phyloP scores from a whole-genome alignment of 1,284 basidiomycete species.

The Melampsora larici-populina region DNA sequence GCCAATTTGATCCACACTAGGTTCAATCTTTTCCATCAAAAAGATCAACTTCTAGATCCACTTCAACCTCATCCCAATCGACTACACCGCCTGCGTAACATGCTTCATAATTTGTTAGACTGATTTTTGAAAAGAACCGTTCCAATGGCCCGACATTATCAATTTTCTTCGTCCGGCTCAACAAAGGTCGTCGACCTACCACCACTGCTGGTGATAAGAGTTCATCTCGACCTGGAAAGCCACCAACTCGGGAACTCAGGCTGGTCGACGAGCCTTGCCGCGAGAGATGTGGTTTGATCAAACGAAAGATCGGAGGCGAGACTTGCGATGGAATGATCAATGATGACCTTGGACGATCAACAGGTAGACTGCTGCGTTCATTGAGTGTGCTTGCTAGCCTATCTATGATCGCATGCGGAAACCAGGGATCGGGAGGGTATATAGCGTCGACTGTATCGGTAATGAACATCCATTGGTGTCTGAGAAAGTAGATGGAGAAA shows the following conservation, averaged over 20 bases:
- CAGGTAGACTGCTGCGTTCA: slow-evolving; percentile 49
- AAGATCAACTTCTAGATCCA: slow-evolving; percentile 73
- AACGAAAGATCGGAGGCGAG: slow-evolving; percentile 22
- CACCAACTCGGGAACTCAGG: slow-evolving; percentile 16
- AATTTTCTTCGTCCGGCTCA: slow-evolving; percentile 67
- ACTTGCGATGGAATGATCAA: slow-evolving; percentile 1
- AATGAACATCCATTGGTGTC: slow-evolving; percentile 98
- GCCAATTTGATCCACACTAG: no score
- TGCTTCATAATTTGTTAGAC: slow-evolving; percentile 81
- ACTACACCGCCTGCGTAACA: slow-evolving; percentile 69
- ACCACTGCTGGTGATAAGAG: slow-evolving; percentile 11
- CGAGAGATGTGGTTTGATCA: slow-evolving; percentile 26
- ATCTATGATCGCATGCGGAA: slow-evolving; percentile 83
- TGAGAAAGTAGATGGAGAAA: slow-evolving; percentile 52
- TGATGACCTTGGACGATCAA: slow-evolving; percentile 45
- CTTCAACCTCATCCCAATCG: slow-evolving; percentile 83
- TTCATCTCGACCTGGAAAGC: background rate
- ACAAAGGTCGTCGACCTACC: slow-evolving; percentile 67
- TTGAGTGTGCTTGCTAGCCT: slow-evolving; percentile 61
- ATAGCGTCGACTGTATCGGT: slow-evolving; percentile 95
- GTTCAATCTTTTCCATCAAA: slow-evolving; percentile 62
- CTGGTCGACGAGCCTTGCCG: slow-evolving; percentile 9
- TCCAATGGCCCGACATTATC: slow-evolving; percentile 75
- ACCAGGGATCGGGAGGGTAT: slow-evolving; percentile 77
- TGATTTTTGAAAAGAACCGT: slow-evolving; percentile 81